phyloP scores from a whole-genome alignment of 331 rosid genomes.

The Prunus yedoensis region DNA sequence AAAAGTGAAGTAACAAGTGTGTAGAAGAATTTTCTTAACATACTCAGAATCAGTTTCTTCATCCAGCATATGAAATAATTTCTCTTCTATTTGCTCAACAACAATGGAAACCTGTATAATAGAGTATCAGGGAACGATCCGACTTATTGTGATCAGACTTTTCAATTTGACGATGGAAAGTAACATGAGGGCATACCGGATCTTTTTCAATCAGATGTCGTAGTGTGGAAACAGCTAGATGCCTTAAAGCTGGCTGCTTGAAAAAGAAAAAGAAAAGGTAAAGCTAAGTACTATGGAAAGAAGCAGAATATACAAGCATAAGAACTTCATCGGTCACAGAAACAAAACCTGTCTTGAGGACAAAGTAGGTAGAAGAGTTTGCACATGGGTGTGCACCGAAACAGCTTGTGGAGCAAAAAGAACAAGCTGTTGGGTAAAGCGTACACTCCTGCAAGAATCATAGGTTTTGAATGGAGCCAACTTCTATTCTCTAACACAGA shows the following conservation, averaged over 20 bases:
- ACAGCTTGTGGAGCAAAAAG: conserved; percentile 98
- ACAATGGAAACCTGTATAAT: conserved; percentile 71
- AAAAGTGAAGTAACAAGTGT: background rate
- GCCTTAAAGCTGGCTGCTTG: conserved; percentile 89
- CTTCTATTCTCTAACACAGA: background rate
- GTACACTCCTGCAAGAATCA: conserved; percentile 68
- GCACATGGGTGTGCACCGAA: conserved; percentile 90
- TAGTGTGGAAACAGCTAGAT: conserved; percentile 89
- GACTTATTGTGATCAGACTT: conserved; percentile 13
- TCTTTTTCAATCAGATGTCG: conserved; percentile 96
- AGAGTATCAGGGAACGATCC: conserved; percentile 31
- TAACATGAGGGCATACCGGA: conserved; percentile 54
- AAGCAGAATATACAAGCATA: conserved; percentile 15
- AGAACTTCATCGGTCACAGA: conserved; percentile 6
- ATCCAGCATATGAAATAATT: conserved; percentile 87
- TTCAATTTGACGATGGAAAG: conserved; percentile 18
- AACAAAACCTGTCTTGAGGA: conserved; percentile 83
- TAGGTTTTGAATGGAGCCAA: conserved; percentile 11
- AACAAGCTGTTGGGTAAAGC: conserved; percentile 97
- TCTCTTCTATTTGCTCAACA: conserved; percentile 86
- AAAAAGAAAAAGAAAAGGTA: conserved; percentile 5
- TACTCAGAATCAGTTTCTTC: conserved; percentile 98
- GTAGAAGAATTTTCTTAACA: conserved; percentile 21
- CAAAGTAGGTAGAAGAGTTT: conserved; percentile 76
- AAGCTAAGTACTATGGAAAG: conserved; percentile 4